These are phyloP conservation scores for Diaporthe citrichinensis DNA, from an alignment of 2,329 filamentous ascomycete genomes.

Conservation along the genomic window DNA sequence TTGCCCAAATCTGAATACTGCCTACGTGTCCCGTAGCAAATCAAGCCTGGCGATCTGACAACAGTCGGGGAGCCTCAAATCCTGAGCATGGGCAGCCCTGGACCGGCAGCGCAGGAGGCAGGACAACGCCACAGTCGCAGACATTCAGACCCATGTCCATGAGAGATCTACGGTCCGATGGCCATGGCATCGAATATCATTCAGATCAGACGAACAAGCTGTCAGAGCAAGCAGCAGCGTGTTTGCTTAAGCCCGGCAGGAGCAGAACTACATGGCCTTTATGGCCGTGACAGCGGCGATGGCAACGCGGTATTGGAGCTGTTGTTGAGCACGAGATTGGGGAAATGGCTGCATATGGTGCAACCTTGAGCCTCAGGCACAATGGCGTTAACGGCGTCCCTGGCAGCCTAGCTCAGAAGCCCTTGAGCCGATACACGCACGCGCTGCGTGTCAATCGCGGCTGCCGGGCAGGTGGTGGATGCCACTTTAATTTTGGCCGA, in stretches of 20 bases:
- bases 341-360: neutral
- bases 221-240: neutral
- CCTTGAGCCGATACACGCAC: slow-evolving; percentile 19
- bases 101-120: neutral
- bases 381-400: slow-evolving; percentile 16
- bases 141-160: neutral
- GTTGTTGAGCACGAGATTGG: slow-evolving; percentile 7
- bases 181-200: slow-evolving; percentile 17
- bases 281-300: neutral
- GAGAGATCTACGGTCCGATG: slow-evolving; percentile 9
- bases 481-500: slow-evolving; percentile 3
- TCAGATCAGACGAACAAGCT: slow-evolving; percentile 31
- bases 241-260: neutral
- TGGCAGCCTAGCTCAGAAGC: neutral
- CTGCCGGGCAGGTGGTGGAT: neutral
- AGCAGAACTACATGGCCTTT: neutral
- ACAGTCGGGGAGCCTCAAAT: neutral
- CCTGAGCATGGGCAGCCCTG: slow-evolving; percentile 2
- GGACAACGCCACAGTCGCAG: slow-evolving; percentile 2
- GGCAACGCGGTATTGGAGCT: neutral
- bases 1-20: neutral
- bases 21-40: neutral
- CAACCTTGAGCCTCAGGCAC: slow-evolving; percentile 26
- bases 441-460: neutral
- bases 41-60: neutral